A percentile compares a stretch with the other conserved stretches of the same genome.
phyloP scores from a whole-genome alignment of 345 rosid genomes.

The Fremontodendron californicum region DNA sequence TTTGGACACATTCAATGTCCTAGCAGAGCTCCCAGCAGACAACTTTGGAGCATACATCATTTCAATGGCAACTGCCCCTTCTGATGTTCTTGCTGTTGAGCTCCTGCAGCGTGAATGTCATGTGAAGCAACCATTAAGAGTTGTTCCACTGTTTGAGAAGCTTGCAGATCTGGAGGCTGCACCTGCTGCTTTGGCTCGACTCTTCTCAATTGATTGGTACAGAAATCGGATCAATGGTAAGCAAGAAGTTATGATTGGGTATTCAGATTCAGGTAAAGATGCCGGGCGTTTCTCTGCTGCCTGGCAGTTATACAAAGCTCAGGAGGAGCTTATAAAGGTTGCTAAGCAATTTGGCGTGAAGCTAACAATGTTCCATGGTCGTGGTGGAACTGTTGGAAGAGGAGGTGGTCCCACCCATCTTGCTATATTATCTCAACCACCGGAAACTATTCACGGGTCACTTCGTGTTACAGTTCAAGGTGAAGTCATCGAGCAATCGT shows the following conservation, averaged over 20 bases:
- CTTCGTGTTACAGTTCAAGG: conserved; percentile 95
- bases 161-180: conserved; percentile 97
- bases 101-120: conserved; percentile 94
- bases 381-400: conserved; percentile 99
- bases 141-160: conserved; percentile 97
- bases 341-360: conserved; percentile 82
- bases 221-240: conserved; percentile 81
- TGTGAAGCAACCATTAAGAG: conserved; percentile 83
- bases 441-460: conserved; percentile 92
- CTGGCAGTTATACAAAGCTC: conserved; percentile 97
- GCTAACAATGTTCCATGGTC: conserved; percentile 98
- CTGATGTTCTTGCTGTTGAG: conserved; percentile 97
- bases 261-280: conserved; percentile 97
- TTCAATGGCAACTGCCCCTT: conserved; percentile 97
- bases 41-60: conserved; percentile 93
- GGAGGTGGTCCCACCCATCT: conserved; percentile 99
- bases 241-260: conserved; percentile 99
- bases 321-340: conserved; percentile 91
- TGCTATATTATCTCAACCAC: conserved; percentile 99
- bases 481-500: conserved; percentile 93
- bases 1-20: conserved; percentile 72
- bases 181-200: conserved; percentile 89
- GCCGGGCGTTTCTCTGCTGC: conserved; percentile 97
- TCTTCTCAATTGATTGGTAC: conserved; percentile 94
- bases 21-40: conserved; percentile 85